A percentile compares a stretch with the other conserved stretches of the same genome.
phyloP scores from a whole-genome alignment of 2,329 filamentous ascomycete genomes.

The Didymella sp. region DNA sequence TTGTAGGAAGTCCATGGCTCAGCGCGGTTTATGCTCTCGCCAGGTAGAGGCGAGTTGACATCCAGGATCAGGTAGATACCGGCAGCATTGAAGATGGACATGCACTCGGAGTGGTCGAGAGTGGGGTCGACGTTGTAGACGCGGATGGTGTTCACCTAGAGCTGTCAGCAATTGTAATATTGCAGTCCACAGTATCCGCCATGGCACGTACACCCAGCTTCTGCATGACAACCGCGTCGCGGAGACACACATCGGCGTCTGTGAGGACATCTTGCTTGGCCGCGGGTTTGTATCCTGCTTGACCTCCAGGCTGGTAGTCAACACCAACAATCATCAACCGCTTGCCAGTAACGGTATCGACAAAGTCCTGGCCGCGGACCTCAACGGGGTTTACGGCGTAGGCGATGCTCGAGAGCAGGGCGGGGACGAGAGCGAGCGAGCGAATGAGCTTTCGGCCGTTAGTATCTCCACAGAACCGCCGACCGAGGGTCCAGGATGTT shows the following conservation, averaged over 20 bases:
- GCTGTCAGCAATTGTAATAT: not conserved
- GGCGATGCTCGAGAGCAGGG: constrained; percentile 53
- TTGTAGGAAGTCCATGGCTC: constrained; percentile 64
- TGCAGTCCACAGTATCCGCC: not conserved
- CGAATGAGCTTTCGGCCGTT: constrained; percentile 36
- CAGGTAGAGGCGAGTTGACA: constrained; percentile 66
- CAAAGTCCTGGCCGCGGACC: constrained; percentile 66
- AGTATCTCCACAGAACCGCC: constrained; percentile 13
- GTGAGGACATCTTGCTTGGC: constrained; percentile 62
- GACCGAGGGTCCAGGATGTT: constrained; percentile 10
- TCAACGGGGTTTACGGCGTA: constrained; percentile 63
- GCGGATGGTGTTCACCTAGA: constrained; percentile 66
- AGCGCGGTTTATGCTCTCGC: constrained; percentile 63
- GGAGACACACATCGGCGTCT: constrained; percentile 64
- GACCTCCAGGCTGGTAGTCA: constrained; percentile 67
- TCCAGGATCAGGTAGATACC: constrained; percentile 72
- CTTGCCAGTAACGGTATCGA: constrained; percentile 64
- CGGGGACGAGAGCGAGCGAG: constrained; percentile 36
- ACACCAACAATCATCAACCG: constrained; percentile 69
- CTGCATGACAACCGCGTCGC: constrained; percentile 70
- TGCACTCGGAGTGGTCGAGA: constrained; percentile 67
- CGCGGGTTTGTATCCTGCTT: constrained; percentile 62
- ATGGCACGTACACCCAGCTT: constrained; percentile 56
- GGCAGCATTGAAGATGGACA: constrained; percentile 69
- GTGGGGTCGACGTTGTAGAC: constrained; percentile 69